A percentile compares a stretch with the other conserved stretches of the same genome.
Conservation (phyloP, 371 early-diverging fungal species). For the Haplosporangium sp. region DNA sequence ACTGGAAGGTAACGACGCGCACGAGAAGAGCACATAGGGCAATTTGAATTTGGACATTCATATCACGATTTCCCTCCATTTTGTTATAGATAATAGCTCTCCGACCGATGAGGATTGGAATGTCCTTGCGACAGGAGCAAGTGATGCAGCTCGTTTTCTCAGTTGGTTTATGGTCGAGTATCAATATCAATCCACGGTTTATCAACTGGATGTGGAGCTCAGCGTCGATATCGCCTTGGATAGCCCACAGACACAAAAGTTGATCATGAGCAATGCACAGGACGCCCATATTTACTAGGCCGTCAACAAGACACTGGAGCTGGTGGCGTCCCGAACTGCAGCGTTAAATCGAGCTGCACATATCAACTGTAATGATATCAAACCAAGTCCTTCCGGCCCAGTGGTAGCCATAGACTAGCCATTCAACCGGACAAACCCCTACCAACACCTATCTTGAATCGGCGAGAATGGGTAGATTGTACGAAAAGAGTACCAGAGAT, state of each 20-base stretch:
- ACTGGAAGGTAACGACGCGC: constrained; percentile 15
- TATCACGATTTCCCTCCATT: no score
- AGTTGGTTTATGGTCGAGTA: constrained; percentile 28
- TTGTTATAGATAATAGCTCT: background rate
- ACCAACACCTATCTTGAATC: constrained; percentile 21
- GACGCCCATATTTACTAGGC: constrained; percentile 19
- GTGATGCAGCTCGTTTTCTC: constrained; percentile 26
- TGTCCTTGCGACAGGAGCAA: constrained; percentile 21
- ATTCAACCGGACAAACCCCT: constrained; percentile 3
- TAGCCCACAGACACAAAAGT: constrained; percentile 6
- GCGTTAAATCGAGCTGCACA: constrained; percentile 15
- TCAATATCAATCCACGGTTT: constrained; percentile 13
- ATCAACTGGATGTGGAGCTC: background rate
- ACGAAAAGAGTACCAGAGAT: constrained; percentile 23
- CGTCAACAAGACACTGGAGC: constrained; percentile 13
- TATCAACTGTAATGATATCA: constrained; percentile 9
- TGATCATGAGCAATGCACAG: constrained; percentile 23
- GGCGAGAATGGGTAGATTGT: constrained; percentile 30
- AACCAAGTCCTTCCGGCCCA: constrained; percentile 26
- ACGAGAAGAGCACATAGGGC: no score
- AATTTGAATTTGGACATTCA: background rate
- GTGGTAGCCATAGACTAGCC: constrained; percentile 23
- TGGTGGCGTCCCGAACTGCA: constrained; percentile 14
- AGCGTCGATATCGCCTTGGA: constrained; percentile 24
- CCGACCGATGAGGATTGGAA: constrained; percentile 10